Conservation (phyloP, 2,329 filamentous ascomycete genomes). For the Colletotrichum sp. region DNA sequence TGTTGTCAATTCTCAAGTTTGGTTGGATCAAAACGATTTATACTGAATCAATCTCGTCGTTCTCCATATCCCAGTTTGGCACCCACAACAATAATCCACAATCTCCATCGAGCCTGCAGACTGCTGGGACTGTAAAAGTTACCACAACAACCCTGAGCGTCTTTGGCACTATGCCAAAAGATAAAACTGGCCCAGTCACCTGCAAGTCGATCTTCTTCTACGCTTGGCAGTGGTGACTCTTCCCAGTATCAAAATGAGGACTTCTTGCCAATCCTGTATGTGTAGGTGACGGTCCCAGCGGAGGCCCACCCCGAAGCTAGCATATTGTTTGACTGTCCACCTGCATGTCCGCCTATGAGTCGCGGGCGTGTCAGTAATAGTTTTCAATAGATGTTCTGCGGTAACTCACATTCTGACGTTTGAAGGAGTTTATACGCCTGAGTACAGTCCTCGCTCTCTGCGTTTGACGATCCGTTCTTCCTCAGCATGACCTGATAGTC, state of each 20-base stretch:
- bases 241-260: not conserved
- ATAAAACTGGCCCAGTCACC: not conserved
- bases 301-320: not conserved
- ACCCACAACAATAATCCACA: no score
- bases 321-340: not conserved
- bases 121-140: no score
- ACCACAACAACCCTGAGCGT: no score
- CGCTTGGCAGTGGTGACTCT: not conserved
- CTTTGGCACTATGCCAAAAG: no score
- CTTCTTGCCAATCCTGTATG: not conserved
- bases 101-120: no score
- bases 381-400: not conserved
- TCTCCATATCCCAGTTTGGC: no score
- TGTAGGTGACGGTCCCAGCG: not conserved
- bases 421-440: not conserved
- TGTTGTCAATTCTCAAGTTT: no score
- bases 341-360: not conserved
- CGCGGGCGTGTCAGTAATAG: not conserved
- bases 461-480: not conserved
- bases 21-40: no score
- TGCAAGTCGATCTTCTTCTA: not conserved
- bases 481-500: not conserved
- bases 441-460: not conserved
- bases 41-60: no score
- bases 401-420: not conserved